Percentiles rank a stretch among this genome's conserved stretches.
Evolutionary conservation across 1,284 basidiomycete genomes (phyloP).

Genomic region (Mycena citricolor): DNA sequence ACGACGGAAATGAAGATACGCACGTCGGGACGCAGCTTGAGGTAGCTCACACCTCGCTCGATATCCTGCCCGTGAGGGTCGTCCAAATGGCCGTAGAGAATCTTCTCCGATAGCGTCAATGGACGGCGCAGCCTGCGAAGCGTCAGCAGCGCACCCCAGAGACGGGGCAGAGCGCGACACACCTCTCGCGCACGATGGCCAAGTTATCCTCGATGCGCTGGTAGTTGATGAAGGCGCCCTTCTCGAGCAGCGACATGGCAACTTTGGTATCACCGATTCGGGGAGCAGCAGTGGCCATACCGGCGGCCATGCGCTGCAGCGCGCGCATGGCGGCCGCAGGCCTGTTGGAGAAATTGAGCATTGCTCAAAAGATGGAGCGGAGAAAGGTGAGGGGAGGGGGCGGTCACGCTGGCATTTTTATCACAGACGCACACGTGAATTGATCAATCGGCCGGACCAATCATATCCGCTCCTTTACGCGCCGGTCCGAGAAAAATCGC

Average conservation of each 20-base stretch:
- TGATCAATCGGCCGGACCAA: slow-evolving; percentile 4
- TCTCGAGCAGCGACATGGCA: slow-evolving; percentile 87
- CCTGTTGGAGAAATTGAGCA: slow-evolving; percentile 67
- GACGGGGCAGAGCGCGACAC: slow-evolving; percentile 2
- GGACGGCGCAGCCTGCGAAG: slow-evolving; percentile 80
- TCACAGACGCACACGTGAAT: slow-evolving; percentile 12
- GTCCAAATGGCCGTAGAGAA: slow-evolving; percentile 97
- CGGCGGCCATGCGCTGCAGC: slow-evolving; percentile 59
- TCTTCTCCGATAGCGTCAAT: slow-evolving; percentile 96
- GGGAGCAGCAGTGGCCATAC: slow-evolving; percentile 77
- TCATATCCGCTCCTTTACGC: slow-evolving; percentile 12
- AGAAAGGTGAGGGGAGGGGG: slow-evolving; percentile 18
- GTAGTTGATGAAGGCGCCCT: slow-evolving; percentile 92
- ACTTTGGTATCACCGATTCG: slow-evolving; percentile 92
- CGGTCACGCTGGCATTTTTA: slow-evolving; percentile 21
- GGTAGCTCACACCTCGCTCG: slow-evolving; percentile 83
- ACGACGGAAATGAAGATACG: slow-evolving; percentile 34
- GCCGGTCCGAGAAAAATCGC: no score
- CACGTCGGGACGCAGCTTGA: slow-evolving; percentile 95
- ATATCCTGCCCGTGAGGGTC: slow-evolving; percentile 92
- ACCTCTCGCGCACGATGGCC: slow-evolving; percentile 73
- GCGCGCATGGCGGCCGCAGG: slow-evolving; percentile 59
- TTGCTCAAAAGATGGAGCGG: slow-evolving; percentile 39
- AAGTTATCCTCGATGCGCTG: slow-evolving; percentile 97
- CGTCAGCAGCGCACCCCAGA: slow-evolving; percentile 2